phyloP scores from a whole-genome alignment of 257 asterid genomes.

The Solanum acaule region DNA sequence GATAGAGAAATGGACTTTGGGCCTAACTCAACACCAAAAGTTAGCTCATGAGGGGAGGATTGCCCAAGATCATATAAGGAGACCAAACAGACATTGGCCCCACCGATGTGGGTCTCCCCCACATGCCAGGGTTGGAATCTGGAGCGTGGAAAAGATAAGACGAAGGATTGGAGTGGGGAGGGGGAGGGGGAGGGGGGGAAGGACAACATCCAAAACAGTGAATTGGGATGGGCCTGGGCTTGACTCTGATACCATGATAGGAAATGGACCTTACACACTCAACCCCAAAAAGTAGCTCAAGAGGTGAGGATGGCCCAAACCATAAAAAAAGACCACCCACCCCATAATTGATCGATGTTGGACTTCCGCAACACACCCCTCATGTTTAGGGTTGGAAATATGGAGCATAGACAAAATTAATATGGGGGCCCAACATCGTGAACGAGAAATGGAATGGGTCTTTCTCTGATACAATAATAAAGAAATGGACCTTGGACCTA shows the following conservation, averaged over 20 bases:
- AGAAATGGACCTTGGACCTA: neutral
- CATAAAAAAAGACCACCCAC: neutral
- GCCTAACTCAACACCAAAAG: neutral
- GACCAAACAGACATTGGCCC: neutral
- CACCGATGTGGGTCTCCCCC: neutral
- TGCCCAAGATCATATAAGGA: neutral
- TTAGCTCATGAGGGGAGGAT: neutral
- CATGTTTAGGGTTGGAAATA: neutral
- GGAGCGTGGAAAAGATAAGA: neutral
- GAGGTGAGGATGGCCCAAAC: neutral
- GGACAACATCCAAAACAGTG: neutral
- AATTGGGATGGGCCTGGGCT: neutral
- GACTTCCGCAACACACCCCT: neutral
- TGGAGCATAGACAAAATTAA: neutral
- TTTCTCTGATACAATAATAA: neutral
- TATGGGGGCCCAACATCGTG: neutral
- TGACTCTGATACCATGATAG: neutral
- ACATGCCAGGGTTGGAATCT: neutral
- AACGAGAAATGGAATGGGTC: neutral
- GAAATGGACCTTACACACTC: neutral
- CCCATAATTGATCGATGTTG: neutral
- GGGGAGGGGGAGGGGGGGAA: neutral
- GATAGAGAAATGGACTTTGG: neutral
- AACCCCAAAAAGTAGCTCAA: neutral
- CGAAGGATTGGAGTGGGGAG: neutral